phyloP scores from a whole-genome alignment of 805 yeast species.

The Metschnikowia gelsemii region DNA sequence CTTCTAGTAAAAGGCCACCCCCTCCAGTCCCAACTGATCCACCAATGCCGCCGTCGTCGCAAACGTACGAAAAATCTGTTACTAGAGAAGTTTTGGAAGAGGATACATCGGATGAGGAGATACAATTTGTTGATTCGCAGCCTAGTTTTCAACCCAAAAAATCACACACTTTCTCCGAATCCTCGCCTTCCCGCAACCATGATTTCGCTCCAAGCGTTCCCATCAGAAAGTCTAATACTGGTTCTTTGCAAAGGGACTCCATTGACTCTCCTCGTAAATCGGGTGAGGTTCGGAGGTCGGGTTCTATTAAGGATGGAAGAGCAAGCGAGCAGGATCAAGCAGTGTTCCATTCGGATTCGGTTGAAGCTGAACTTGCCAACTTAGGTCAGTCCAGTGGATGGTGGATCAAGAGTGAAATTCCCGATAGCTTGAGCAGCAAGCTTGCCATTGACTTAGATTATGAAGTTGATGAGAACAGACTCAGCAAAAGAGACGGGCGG shows the following conservation, averaged over 20 bases:
- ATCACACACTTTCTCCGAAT: conserved; percentile 16
- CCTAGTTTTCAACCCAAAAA: conserved; percentile 3
- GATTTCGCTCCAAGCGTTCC: conserved; percentile 14
- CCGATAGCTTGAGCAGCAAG: conserved; percentile 46
- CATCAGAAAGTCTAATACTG: conserved; percentile 18
- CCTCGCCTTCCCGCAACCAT: conserved; percentile 15
- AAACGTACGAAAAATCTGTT: not conserved
- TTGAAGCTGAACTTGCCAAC: conserved; percentile 33
- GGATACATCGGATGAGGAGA: conserved; percentile 16
- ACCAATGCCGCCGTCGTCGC: conserved; percentile 1
- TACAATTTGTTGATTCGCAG: conserved; percentile 8
- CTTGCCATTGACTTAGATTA: conserved; percentile 51
- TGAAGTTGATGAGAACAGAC: conserved; percentile 62
- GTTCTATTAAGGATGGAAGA: conserved; percentile 11
- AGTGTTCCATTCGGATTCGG: conserved; percentile 22
- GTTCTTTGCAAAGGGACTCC: conserved; percentile 11
- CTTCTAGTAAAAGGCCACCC: conserved; percentile 8
- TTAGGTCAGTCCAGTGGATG: conserved; percentile 45
- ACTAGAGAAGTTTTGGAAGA: conserved; percentile 6
- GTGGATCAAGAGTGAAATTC: conserved; percentile 67
- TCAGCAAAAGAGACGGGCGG: conserved; percentile 58
- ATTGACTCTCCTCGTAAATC: conserved; percentile 10
- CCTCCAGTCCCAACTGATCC: conserved; percentile 12
- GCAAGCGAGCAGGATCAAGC: conserved; percentile 30
- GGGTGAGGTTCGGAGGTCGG: conserved; percentile 8